Evolutionary conservation across 2,329 filamentous ascomycete species (phyloP).

Genomic region (Domatiomyces globalis): DNA sequence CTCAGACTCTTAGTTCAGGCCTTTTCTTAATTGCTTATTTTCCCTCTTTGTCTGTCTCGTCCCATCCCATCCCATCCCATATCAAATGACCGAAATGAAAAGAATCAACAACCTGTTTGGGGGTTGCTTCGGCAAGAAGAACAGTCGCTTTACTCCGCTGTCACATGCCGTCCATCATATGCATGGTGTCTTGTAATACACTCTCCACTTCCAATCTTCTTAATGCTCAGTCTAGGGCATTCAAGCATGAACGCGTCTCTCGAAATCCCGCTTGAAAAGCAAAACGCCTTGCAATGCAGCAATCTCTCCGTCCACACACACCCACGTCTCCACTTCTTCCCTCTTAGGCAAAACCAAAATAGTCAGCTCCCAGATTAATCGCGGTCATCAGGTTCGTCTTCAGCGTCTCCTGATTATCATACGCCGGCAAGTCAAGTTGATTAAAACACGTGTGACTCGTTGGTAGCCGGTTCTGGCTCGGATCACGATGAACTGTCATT

Average conservation of each 20-base stretch:
- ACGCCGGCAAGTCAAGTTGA: slow-evolving; percentile 95
- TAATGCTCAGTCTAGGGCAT: not conserved
- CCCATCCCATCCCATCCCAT: too few relatives aligned
- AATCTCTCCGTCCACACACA: not conserved
- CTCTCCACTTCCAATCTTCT: not conserved
- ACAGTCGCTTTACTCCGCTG: not conserved
- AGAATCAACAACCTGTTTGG: not conserved
- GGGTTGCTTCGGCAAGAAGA: not conserved
- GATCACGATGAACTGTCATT: slow-evolving; percentile 10
- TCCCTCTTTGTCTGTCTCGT: not conserved
- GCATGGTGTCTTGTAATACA: not conserved
- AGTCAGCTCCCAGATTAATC: slow-evolving; percentile 95
- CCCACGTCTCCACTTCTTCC: not conserved
- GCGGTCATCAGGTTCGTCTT: slow-evolving; percentile 82
- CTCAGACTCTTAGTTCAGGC: too few relatives aligned
- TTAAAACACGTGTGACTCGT: slow-evolving; percentile 99
- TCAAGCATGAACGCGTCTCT: too few relatives aligned
- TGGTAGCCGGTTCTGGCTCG: slow-evolving; percentile 69
- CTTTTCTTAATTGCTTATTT: too few relatives aligned
- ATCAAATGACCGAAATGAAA: not conserved
- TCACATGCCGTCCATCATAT: not conserved
- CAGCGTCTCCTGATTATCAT: slow-evolving; percentile 86
- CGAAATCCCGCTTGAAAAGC: too few relatives aligned
- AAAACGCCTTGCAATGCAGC: not conserved
- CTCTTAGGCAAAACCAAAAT: slow-evolving; percentile 44